These are phyloP conservation scores for Argentina anserina DNA, from an alignment of 306 rosid species.

Conservation along the genomic window DNA sequence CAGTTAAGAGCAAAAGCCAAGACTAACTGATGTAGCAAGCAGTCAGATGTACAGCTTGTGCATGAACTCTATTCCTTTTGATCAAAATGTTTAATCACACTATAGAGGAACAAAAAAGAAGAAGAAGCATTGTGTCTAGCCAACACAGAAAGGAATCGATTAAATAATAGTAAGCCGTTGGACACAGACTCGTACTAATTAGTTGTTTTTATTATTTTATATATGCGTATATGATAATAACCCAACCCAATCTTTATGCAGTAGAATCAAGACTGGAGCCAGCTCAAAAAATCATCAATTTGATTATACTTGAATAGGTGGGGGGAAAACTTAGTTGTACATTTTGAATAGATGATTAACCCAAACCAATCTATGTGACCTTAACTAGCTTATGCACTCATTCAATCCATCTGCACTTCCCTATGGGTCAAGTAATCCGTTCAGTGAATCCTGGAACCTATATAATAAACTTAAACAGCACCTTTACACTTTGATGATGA, in stretches of 20 bases:
- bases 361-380: not conserved
- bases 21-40: not conserved
- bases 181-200: not conserved
- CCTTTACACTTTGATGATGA: not conserved
- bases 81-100: not conserved
- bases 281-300: not conserved
- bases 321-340: not conserved
- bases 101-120: not conserved
- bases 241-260: not conserved
- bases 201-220: not conserved
- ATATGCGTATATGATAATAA: not conserved
- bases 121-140: not conserved
- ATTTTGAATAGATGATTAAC: not conserved
- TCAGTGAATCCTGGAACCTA: constrained; percentile 1
- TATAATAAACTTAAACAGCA: not conserved
- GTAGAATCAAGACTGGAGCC: not conserved
- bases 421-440: not conserved
- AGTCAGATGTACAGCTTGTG: not conserved
- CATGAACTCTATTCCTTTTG: not conserved
- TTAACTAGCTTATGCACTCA: not conserved
- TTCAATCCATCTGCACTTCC: not conserved
- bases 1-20: not conserved
- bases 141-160: not conserved
- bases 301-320: not conserved
- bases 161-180: not conserved